Evolutionary conservation across 345 rosid genomes (phyloP).

Genomic region (Turnera subulata): DNA sequence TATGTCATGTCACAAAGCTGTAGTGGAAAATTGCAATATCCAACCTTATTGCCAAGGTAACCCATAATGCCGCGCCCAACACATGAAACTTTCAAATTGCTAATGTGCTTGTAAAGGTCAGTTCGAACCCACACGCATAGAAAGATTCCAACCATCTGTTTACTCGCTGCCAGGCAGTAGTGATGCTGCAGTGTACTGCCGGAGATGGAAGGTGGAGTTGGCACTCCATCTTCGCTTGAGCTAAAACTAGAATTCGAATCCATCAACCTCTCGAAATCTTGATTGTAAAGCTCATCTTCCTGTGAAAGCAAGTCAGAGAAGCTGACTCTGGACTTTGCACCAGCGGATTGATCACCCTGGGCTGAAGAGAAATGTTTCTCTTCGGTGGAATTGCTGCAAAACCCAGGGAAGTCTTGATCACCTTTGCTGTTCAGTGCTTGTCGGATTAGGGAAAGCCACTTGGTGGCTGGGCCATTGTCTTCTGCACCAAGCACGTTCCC

Average conservation of each 20-base stretch:
- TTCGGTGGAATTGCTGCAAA: background rate
- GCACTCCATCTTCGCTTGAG: constrained; percentile 20
- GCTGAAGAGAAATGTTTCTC: background rate
- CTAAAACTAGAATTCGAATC: constrained; percentile 10
- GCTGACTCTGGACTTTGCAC: constrained; percentile 37
- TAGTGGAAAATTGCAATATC: background rate
- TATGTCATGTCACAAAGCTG: too few relatives aligned
- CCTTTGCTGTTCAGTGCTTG: constrained; percentile 19
- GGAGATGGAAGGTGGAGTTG: constrained; percentile 16
- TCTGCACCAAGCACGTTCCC: constrained; percentile 32
- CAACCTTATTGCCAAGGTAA: constrained; percentile 90
- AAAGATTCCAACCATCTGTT: constrained; percentile 96
- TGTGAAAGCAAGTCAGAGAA: constrained; percentile 45
- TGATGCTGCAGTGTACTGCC: constrained; percentile 25
- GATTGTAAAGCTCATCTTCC: constrained; percentile 42
- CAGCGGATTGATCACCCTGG: constrained; percentile 1
- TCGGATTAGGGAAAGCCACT: constrained; percentile 31
- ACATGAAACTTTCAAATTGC: constrained; percentile 71
- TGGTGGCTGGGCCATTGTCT: constrained; percentile 15
- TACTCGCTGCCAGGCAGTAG: constrained; percentile 74
- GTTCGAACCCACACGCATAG: constrained; percentile 80
- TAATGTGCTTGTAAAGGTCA: constrained; percentile 50
- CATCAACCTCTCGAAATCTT: constrained; percentile 27
- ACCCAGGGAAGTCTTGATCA: background rate
- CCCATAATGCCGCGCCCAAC: constrained; percentile 98